Base-by-base conservation (phyloP, 176 grass and related monocot genomes). In the Triticum monococcum region DNA sequence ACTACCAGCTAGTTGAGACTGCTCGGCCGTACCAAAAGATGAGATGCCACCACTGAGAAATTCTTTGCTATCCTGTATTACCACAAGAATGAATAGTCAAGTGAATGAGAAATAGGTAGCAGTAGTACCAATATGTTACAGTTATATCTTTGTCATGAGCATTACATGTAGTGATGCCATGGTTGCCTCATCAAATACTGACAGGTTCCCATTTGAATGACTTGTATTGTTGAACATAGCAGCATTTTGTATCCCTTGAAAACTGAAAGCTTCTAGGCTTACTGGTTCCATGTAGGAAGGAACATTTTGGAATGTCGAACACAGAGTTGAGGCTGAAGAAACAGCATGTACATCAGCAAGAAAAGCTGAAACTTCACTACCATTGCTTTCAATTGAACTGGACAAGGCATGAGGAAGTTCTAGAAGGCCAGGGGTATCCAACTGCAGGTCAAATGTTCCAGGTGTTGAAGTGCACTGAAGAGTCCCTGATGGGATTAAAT, bases 371-470 rank as follows among this genome's bases (percentile, higher is more conserved):
- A 88, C 79, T 54, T 88, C 89, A 88, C 89, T 88, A 37, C 78
- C 77, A 71, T 88, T 88, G 80, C 86, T 88, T 40, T 91, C 89
- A 85, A 88, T 91, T 81, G 89, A 91, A 85, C 89, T 91, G 11
- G 89, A 91, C 37, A 91, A 78, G 23, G 63, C 64, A 77, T 77
- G 86, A 57, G 81, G 77, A 20, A 91, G 38, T 76, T 88, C 89
- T 56, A 86, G 38, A 77, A 85, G 52, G 11, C 81, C 64, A 91
- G 82, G 13, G 14, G 63, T 78, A 81, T 85, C 83, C 71, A 91
- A 32, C 24, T 91, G 86, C 0, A 18, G 70, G 62, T 77, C 77
- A 81, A 85, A 91, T 63, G 20, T 62, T 88, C 78, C 89, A 64
- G 77, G 40, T 45, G 52, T 43, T 78, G 86, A 77, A 81, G 54